A percentile compares a stretch with the other conserved stretches of the same genome.
These are phyloP conservation scores for Drechslerella stenobrocha DNA, from an alignment of 2,329 filamentous ascomycete genomes.

Conservation along the genomic window DNA sequence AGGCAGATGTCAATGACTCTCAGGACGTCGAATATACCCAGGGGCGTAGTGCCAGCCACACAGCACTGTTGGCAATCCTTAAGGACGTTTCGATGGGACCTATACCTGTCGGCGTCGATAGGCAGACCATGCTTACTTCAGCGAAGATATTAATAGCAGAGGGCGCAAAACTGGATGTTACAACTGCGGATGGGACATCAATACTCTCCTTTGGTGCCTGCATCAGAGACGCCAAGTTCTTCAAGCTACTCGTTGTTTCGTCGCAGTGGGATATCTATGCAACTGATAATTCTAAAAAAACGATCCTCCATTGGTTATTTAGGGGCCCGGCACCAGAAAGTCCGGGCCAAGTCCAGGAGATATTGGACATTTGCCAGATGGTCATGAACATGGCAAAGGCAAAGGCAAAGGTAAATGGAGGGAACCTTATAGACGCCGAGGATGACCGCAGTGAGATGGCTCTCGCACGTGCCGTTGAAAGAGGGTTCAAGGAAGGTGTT, in stretches of 20 bases:
- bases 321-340: neutral
- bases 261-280: constrained; percentile 17
- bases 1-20: constrained; percentile 12
- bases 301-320: constrained; percentile 18
- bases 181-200: neutral
- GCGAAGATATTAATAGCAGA: constrained; percentile 11
- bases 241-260: constrained; percentile 21
- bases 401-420: constrained; percentile 4
- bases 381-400: constrained; percentile 33
- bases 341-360: neutral
- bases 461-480: constrained; percentile 10
- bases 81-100: neutral
- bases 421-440: constrained; percentile 10
- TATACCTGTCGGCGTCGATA: too few species aligned
- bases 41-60: too few species aligned
- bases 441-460: constrained; percentile 5
- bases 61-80: constrained; percentile 7
- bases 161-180: constrained; percentile 14
- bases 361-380: constrained; percentile 9
- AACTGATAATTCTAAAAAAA: neutral
- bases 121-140: neutral
- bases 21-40: neutral
- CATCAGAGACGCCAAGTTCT: constrained; percentile 17
- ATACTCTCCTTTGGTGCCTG: constrained; percentile 12
- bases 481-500: constrained; percentile 19